A percentile compares a stretch with the other conserved stretches of the same genome.
These are phyloP conservation scores for Geranium rotundifolium DNA, from an alignment of 345 rosid species.

Conservation along the genomic window DNA sequence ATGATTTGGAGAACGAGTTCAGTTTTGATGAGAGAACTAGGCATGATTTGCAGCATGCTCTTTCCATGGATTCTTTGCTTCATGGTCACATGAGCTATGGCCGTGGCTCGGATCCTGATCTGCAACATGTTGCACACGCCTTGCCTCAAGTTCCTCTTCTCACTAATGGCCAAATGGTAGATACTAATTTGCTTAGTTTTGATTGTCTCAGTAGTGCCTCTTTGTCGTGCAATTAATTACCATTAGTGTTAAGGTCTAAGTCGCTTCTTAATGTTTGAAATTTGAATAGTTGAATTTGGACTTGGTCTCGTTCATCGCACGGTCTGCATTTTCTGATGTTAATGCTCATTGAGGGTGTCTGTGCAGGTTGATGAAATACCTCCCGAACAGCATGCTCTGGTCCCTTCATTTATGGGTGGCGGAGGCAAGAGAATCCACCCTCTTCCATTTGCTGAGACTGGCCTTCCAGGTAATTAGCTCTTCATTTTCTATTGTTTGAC, in stretches of 20 bases:
- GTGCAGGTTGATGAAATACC: conserved; percentile 27
- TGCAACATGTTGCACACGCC: conserved; percentile 11
- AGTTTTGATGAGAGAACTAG: conserved; percentile 19
- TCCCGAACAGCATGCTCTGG: conserved; percentile 36
- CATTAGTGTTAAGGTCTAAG: no score
- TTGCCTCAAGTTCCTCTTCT: conserved; percentile 24
- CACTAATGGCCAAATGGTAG: conserved; percentile 32
- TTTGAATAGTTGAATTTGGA: no score
- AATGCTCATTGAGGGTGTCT: no score
- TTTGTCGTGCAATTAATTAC: no score
- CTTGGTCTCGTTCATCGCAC: no score
- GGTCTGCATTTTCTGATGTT: no score
- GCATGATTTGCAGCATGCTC: conserved; percentile 13
- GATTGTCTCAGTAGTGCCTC: background rate
- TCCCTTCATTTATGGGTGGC: conserved; percentile 23
- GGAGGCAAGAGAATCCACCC: conserved; percentile 24
- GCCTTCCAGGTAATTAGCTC: conserved; percentile 16
- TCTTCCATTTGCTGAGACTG: conserved; percentile 18
- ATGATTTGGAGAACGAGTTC: conserved; percentile 66
- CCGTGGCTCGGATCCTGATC: conserved; percentile 15
- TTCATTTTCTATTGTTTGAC: background rate
- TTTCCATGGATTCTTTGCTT: conserved; percentile 15
- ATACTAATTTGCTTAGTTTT: background rate
- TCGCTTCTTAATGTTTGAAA: background rate
- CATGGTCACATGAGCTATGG: conserved; percentile 17